A percentile compares a stretch with the other conserved stretches of the same genome.
phyloP scores from a whole-genome alignment of 805 yeast genomes.

The Yamadazyma sp. region DNA sequence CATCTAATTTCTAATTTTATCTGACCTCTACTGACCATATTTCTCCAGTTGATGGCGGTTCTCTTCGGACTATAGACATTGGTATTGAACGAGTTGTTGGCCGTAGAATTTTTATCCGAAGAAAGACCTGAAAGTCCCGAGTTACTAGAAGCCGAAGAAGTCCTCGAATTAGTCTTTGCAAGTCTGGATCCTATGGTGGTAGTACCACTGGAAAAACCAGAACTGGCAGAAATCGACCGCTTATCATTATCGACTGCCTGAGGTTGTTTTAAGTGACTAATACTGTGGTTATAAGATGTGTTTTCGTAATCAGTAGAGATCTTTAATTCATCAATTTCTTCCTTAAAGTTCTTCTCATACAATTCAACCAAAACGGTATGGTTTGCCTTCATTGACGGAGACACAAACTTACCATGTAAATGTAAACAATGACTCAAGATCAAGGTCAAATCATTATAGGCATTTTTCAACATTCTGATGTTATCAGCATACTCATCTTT shows the following conservation, averaged over 20 bases:
- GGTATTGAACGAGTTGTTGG: conserved; percentile 8
- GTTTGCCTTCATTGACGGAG: conserved; percentile 53
- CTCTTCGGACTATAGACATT: conserved; percentile 19
- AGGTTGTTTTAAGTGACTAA: conserved; percentile 18
- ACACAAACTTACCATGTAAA: conserved; percentile 66
- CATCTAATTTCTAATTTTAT: no score
- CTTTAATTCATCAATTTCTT: conserved; percentile 54
- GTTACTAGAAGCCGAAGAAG: conserved; percentile 25
- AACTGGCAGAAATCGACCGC: conserved; percentile 19
- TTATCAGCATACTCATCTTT: conserved; percentile 31
- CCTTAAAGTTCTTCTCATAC: conserved; percentile 64
- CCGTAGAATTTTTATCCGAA: conserved; percentile 17
- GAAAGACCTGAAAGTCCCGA: conserved; percentile 31
- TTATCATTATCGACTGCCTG: conserved; percentile 17
- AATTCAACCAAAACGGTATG: conserved; percentile 67
- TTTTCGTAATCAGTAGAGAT: conserved; percentile 35
- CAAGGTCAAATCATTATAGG: conserved; percentile 69
- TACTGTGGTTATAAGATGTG: conserved; percentile 24
- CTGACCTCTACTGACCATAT: conserved; percentile 16
- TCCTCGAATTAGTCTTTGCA: conserved; percentile 23
- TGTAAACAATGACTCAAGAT: conserved; percentile 63
- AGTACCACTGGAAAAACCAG: conserved; percentile 18
- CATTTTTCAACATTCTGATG: conserved; percentile 40
- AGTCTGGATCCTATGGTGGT: conserved; percentile 20
- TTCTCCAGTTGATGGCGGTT: conserved; percentile 42